phyloP scores from a whole-genome alignment of 208 protist genomes.

The Leishmania major region DNA sequence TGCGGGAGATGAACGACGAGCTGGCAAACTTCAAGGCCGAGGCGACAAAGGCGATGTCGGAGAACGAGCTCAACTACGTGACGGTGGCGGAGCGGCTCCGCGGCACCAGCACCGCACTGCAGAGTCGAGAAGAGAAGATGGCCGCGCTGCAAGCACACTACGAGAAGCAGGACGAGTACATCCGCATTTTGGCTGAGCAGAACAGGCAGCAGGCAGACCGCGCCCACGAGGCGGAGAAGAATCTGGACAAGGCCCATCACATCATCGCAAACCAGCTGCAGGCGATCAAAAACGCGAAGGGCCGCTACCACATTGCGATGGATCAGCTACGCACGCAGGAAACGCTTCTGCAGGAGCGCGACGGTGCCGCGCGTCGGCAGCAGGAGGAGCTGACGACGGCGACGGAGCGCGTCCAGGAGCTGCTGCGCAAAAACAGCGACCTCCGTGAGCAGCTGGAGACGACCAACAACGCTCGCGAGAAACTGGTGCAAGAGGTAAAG shows the following conservation, averaged over 20 bases:
- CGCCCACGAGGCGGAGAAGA: conserved; percentile 38
- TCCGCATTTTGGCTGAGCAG: conserved; percentile 71
- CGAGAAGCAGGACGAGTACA: conserved; percentile 79
- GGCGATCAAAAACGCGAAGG: conserved; percentile 64
- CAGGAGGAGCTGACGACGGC: conserved; percentile 53
- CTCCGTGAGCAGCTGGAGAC: conserved; percentile 71
- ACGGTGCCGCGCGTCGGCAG: conserved; percentile 35
- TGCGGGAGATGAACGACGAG: conserved; percentile 63
- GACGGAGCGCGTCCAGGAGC: conserved; percentile 36
- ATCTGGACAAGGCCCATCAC: conserved; percentile 81
- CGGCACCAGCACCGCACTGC: conserved; percentile 41
- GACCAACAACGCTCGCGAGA: conserved; percentile 63
- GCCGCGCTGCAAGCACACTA: conserved; percentile 63
- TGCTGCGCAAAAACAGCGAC: conserved; percentile 61
- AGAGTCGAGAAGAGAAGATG: conserved; percentile 69
- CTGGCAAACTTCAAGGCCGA: conserved; percentile 66
- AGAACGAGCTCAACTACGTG: conserved; percentile 82
- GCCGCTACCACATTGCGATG: conserved; percentile 55
- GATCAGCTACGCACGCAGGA: conserved; percentile 63
- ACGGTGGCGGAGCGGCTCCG: conserved; percentile 73
- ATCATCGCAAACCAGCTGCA: conserved; percentile 88
- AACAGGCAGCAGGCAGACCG: conserved; percentile 66
- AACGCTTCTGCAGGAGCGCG: conserved; percentile 58
- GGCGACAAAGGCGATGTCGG: conserved; percentile 59
- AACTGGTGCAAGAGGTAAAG: conserved; percentile 74